Base-by-base conservation (phyloP, 768 basidiomycete species). In the Collybia mongolica region DNA sequence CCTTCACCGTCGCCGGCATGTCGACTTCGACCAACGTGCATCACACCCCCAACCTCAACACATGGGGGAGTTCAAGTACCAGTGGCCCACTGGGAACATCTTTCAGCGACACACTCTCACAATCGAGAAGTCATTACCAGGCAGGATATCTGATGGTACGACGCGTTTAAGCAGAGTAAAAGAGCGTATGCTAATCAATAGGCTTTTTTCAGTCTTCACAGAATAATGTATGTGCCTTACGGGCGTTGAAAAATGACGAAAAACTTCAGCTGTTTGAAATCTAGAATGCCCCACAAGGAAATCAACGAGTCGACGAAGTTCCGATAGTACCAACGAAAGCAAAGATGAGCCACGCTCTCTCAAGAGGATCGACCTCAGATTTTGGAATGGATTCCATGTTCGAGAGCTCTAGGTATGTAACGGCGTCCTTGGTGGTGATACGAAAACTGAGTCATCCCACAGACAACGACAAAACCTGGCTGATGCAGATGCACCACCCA, bases 331-430 rank as follows among this genome's bases (percentile, higher is more conserved):
- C 80, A 53, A 90, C 88, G 0, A 91, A 91, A 62, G 89, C 88
- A 19, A 89, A 91, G 62, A 77, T 90, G 71, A 90, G 85, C 62
- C 79, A 84, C 51, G 78, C 79, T 5, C 72, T 89, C 15, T 75
- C 85, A 17, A 76, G 85, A 48, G 79, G 82, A 11, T 73, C 82
- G 18, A 74, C 83, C 1, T 77, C 83, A 15, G 86, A 89, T 53
- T 90, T 90, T 68, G 90, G 90, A 2, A 82, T 87, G 71, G 88
- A 89, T 54, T 89, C 89, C 18, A 89, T 91, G 89, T 90, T 91
- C 56, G 82, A 89, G 64, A 88, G 81, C 55, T 75, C 83, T 36
- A 77, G 80, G 84, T 82, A 51, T 36, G 72, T 61, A 14, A 15
- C 40, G 40, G 40, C 20, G 22, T 3, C 12, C 14, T 6, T 39